Conservation (phyloP, 345 rosid genomes). For the Acer yangbiense region DNA sequence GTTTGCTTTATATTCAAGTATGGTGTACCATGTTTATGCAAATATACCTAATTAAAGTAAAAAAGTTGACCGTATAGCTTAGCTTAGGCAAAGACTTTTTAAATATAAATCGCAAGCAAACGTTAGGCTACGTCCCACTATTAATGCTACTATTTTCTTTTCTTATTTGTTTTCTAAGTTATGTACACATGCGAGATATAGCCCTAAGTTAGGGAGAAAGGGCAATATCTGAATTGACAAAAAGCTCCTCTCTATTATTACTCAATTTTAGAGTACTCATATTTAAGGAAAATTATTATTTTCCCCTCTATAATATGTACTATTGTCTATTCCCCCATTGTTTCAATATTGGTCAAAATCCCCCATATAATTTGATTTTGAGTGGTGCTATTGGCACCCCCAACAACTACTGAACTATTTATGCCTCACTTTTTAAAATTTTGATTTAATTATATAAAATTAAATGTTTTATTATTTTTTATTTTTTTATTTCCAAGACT, state of each 20-base stretch:
- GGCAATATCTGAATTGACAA: conserved; percentile 8
- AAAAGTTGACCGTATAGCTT: conserved; percentile 1
- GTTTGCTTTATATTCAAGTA: conserved; percentile 16
- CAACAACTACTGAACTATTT: no score
- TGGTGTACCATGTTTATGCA: neutral
- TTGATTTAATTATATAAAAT: no score
- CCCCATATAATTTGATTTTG: no score
- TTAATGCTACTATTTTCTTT: neutral
- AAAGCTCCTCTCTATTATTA: neutral
- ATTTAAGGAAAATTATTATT: no score
- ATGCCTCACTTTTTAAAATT: no score
- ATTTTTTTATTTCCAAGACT: no score
- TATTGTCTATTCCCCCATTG: no score
- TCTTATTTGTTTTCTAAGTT: neutral
- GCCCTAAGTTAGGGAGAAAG: conserved; percentile 5
- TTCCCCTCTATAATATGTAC: no score
- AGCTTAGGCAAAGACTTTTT: neutral
- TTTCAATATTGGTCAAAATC: no score
- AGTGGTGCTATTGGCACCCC: no score
- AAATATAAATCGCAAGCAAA: neutral
- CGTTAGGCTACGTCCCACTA: conserved; percentile 24
- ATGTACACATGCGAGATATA: neutral
- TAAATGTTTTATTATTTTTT: no score
- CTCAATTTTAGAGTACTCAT: no score
- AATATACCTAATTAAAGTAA: conserved; percentile 7